Percentiles rank a stretch among this genome's conserved stretches.
phyloP scores from a whole-genome alignment of 768 basidiomycete species.

The Calocera cornea region DNA sequence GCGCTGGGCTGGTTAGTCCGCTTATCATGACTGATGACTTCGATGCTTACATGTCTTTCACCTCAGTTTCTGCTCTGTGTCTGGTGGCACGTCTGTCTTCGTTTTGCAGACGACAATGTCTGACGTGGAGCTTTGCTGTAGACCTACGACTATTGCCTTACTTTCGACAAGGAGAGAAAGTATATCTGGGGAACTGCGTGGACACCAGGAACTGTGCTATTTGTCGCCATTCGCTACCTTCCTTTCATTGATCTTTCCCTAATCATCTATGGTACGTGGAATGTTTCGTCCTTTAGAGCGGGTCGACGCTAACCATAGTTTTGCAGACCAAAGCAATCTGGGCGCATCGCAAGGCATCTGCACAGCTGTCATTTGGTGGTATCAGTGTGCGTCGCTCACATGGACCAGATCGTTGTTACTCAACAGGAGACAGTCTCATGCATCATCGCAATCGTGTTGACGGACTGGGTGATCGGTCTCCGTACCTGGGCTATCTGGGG shows the following conservation, averaged over 20 bases:
- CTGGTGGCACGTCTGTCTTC: too few species aligned
- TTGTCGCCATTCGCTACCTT: neutral
- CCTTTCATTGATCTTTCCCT: neutral
- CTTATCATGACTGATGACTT: too few species aligned
- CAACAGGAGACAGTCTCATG: neutral
- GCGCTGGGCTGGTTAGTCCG: too few species aligned
- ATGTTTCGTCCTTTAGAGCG: neutral
- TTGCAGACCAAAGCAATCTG: neutral
- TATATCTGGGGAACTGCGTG: neutral
- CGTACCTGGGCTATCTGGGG: neutral
- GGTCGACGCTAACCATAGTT: too few species aligned
- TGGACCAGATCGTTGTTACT: neutral
- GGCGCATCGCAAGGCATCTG: neutral
- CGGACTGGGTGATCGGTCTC: neutral
- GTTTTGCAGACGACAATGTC: neutral
- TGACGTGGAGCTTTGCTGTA: neutral
- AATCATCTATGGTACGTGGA: neutral
- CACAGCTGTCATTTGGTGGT: too few species aligned
- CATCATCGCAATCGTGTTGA: neutral
- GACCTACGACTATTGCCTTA: neutral
- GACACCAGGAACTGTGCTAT: neutral
- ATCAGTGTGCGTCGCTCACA: neutral
- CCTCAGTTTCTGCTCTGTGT: too few species aligned
- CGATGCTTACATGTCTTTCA: too few species aligned
- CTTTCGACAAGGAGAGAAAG: neutral